A percentile compares a stretch with the other conserved stretches of the same genome.
phyloP scores from a whole-genome alignment of 352 stramenopile genomes.

The Pythium periplocum region DNA sequence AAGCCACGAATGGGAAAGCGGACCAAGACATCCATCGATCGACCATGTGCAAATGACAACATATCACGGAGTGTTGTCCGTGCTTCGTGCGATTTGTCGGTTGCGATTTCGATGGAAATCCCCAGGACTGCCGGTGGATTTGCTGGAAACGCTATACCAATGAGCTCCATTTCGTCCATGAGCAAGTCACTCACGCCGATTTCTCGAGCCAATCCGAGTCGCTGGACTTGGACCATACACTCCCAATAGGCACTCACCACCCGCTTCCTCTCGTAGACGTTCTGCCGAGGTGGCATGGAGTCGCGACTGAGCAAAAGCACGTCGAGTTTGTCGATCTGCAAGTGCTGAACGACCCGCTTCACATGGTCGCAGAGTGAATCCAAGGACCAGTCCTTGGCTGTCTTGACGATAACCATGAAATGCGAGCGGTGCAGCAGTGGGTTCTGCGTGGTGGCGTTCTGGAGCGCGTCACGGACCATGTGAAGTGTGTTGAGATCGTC shows the following conservation, averaged over 20 bases:
- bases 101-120: slow-evolving; percentile 8
- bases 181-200: slow-evolving; percentile 44
- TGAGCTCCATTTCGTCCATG: slow-evolving; percentile 54
- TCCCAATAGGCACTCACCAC: slow-evolving; percentile 40
- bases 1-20: slow-evolving; percentile 17
- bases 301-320: slow-evolving; percentile 32
- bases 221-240: slow-evolving; percentile 29
- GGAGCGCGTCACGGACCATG: slow-evolving; percentile 21
- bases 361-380: slow-evolving; percentile 20
- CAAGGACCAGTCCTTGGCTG: slow-evolving; percentile 12
- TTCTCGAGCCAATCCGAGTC: slow-evolving; percentile 24
- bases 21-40: slow-evolving; percentile 36
- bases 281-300: slow-evolving; percentile 3
- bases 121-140: slow-evolving; percentile 20
- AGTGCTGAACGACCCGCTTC: slow-evolving; percentile 20
- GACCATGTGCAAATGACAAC: slow-evolving; percentile 34
- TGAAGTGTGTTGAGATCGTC: slow-evolving; percentile 26
- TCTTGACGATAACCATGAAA: slow-evolving; percentile 26
- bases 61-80: slow-evolving; percentile 1
- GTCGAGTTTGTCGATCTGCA: slow-evolving; percentile 36
- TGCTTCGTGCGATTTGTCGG: not conserved
- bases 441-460: slow-evolving; percentile 23
- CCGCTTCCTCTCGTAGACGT: slow-evolving; percentile 33
- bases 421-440: slow-evolving; percentile 21
- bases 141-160: slow-evolving; percentile 26